Evolutionary conservation across 2,329 filamentous ascomycete genomes (phyloP).

Genomic region (Talaromyces sp.): DNA sequence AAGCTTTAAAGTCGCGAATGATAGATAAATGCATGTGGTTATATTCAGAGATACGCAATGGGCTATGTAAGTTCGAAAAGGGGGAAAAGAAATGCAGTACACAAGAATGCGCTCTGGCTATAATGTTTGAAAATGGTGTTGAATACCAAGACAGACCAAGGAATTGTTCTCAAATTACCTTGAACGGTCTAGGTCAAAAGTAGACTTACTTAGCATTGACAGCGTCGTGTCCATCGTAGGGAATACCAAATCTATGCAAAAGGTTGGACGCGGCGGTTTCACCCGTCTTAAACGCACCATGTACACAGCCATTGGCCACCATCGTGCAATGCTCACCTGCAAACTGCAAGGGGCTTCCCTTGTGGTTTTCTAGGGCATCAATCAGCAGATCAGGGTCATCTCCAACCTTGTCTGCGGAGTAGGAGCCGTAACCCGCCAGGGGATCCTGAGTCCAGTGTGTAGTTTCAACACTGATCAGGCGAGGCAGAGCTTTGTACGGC

Average conservation of each 20-base stretch:
- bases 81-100: neutral
- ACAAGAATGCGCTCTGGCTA: neutral
- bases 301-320: slow-evolving; percentile 48
- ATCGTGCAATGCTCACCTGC: slow-evolving; percentile 47
- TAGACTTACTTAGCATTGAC: neutral
- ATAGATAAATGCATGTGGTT: neutral
- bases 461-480: slow-evolving; percentile 44
- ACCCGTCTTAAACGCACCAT: slow-evolving; percentile 49
- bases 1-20: neutral
- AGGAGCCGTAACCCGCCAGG: slow-evolving; percentile 47
- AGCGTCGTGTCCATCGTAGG: slow-evolving; percentile 7
- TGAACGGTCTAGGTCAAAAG: neutral
- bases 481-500: slow-evolving; percentile 48
- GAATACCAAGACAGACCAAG: slow-evolving; percentile 3
- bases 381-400: slow-evolving; percentile 44
- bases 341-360: slow-evolving; percentile 43
- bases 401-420: slow-evolving; percentile 50
- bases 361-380: slow-evolving; percentile 41
- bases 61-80: neutral
- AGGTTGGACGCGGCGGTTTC: slow-evolving; percentile 47
- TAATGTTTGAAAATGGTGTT: slow-evolving; percentile 1
- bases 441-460: slow-evolving; percentile 51
- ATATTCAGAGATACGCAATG: neutral
- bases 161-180: slow-evolving; percentile 4
- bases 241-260: slow-evolving; percentile 38